A percentile compares a stretch with the other conserved stretches of the same genome.
Conservation (phyloP, 108 stramenopile genomes). For the Schizochytrium sp. region DNA sequence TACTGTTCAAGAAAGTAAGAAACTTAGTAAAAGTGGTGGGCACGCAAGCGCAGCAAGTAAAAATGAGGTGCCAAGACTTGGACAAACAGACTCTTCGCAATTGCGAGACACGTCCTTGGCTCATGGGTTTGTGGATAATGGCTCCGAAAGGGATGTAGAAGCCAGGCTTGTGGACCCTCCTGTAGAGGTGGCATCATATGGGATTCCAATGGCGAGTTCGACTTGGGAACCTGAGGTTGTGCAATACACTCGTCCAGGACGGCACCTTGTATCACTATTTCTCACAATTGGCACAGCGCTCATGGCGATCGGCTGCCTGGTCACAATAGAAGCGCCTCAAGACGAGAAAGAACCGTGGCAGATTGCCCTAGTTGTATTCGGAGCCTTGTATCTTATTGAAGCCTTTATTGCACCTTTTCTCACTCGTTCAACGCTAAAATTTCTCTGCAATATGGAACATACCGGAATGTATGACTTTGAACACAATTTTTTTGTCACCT, state of each 20-base stretch:
- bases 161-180: background rate
- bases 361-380: background rate
- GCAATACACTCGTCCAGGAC: background rate
- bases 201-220: background rate
- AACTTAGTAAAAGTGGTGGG: too few relatives aligned
- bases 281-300: background rate
- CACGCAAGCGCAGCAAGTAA: too few relatives aligned
- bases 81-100: too few relatives aligned
- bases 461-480: background rate
- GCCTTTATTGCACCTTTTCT: background rate
- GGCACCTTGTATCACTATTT: background rate
- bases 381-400: background rate
- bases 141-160: too few relatives aligned
- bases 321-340: background rate
- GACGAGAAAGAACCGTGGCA: background rate
- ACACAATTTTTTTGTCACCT: background rate
- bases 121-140: too few relatives aligned
- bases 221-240: background rate
- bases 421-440: background rate
- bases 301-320: background rate
- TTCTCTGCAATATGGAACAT: constrained; percentile 4
- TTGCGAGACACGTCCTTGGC: too few relatives aligned
- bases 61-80: too few relatives aligned
- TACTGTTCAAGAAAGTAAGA: too few relatives aligned
- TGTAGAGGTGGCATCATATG: background rate